Conservation (phyloP, 2,329 filamentous ascomycete species). For the Rhynchosporium graminicola region DNA sequence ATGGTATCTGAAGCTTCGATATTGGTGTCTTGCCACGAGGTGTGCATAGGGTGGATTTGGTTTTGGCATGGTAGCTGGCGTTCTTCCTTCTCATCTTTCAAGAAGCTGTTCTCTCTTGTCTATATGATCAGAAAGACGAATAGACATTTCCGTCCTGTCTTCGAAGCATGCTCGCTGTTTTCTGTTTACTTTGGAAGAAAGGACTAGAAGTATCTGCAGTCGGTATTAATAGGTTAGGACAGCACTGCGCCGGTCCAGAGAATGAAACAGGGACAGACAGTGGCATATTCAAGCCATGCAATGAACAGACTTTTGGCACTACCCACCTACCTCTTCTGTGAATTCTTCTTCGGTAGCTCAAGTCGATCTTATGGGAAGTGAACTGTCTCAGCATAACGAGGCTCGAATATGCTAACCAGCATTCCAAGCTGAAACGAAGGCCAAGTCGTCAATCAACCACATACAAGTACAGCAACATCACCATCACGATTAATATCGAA, state of each 20-base stretch:
- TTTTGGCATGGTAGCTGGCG: slow-evolving; percentile 2
- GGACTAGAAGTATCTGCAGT: neutral
- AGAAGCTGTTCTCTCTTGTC: neutral
- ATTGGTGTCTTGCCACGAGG: neutral
- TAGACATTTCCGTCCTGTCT: neutral
- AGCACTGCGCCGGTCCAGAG: neutral
- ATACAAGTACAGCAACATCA: too few relatives aligned
- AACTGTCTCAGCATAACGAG: too few relatives aligned
- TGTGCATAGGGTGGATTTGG: slow-evolving; percentile 15
- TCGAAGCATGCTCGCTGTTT: neutral
- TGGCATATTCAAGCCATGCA: slow-evolving; percentile 15
- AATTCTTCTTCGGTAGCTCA: neutral
- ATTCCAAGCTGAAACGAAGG: too few relatives aligned
- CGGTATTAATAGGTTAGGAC: neutral
- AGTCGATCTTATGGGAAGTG: too few relatives aligned
- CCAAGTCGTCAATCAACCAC: too few relatives aligned
- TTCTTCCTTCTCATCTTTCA: neutral
- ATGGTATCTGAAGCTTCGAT: slow-evolving; percentile 9
- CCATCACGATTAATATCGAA: too few relatives aligned
- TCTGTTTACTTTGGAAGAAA: neutral
- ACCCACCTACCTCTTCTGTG: neutral
- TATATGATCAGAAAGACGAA: neutral
- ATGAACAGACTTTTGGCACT: slow-evolving; percentile 19
- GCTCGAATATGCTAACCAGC: too few relatives aligned
- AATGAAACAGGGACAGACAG: slow-evolving; percentile 11